Evolutionary conservation across 345 rosid genomes (phyloP).

Genomic region (Combretum micranthum): DNA sequence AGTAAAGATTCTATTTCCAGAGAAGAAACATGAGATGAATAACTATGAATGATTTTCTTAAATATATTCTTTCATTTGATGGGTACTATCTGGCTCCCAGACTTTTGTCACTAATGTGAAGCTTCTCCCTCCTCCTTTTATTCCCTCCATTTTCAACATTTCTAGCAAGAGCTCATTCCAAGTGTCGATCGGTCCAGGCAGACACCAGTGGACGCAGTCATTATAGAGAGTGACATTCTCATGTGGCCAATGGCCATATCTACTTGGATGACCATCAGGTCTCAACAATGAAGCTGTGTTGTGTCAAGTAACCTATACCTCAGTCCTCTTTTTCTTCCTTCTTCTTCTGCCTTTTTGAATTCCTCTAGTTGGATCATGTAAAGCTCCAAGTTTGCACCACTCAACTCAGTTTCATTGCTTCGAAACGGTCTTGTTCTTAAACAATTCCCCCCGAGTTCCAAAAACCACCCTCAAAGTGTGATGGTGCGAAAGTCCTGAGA

Average conservation of each 20-base stretch:
- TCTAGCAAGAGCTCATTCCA: slow-evolving; percentile 75
- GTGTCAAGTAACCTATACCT: slow-evolving; percentile 53
- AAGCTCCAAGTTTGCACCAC: slow-evolving; percentile 35
- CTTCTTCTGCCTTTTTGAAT: slow-evolving; percentile 39
- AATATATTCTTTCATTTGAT: background rate
- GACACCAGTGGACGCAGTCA: slow-evolving; percentile 92
- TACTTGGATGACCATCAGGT: slow-evolving; percentile 80
- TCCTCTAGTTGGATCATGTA: slow-evolving; percentile 66
- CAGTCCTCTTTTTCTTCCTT: slow-evolving; percentile 44
- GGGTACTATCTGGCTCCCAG: background rate
- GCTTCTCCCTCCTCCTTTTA: slow-evolving; percentile 15
- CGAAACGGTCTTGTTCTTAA: slow-evolving; percentile 40
- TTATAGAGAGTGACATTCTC: slow-evolving; percentile 63
- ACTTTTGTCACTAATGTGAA: background rate
- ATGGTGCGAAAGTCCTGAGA: slow-evolving; percentile 62
- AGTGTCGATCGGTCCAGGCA: slow-evolving; percentile 78
- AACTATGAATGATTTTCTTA: too few species aligned
- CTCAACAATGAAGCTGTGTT: slow-evolving; percentile 53
- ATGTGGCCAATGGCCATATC: slow-evolving; percentile 55
- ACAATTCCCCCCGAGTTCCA: slow-evolving; percentile 85
- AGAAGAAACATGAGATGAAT: too few species aligned
- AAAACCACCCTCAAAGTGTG: slow-evolving; percentile 69
- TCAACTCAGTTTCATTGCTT: slow-evolving; percentile 40
- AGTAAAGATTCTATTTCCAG: too few species aligned
- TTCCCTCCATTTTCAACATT: slow-evolving; percentile 66